A percentile compares a stretch with the other conserved stretches of the same genome.
phyloP scores from a whole-genome alignment of 2,329 filamentous ascomycete genomes.

The Thelonectria blattea region DNA sequence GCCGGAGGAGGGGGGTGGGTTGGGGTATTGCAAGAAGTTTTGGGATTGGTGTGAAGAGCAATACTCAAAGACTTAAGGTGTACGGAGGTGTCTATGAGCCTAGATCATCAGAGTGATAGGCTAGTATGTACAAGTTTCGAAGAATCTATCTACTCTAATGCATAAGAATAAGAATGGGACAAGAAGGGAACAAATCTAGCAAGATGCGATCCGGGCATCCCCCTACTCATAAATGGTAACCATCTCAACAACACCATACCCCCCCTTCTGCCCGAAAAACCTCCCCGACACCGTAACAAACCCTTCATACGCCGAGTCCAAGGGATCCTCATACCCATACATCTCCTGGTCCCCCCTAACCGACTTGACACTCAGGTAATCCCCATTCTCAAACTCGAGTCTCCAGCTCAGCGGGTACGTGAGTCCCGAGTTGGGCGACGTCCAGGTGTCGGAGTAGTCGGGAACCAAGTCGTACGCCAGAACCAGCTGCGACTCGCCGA shows the following conservation, averaged over 20 bases:
- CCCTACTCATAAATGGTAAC: not conserved
- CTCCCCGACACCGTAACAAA: slow-evolving; percentile 1
- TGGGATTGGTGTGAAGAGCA: slow-evolving; percentile 41
- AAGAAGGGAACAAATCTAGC: too few relatives aligned
- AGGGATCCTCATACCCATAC: not conserved
- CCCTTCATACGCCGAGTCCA: slow-evolving; percentile 11
- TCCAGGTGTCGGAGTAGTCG: slow-evolving; percentile 2
- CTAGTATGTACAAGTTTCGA: not conserved
- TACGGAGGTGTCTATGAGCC: too few relatives aligned
- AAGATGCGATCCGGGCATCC: too few relatives aligned
- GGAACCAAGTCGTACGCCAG: slow-evolving; percentile 1
- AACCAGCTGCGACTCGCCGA: not conserved
- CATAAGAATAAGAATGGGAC: not conserved
- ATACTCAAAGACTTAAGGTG: not conserved
- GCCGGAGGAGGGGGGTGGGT: slow-evolving; percentile 35
- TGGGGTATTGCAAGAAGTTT: slow-evolving; percentile 34
- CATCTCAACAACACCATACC: slow-evolving; percentile 8
- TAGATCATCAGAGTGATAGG: too few relatives aligned
- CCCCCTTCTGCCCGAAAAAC: not conserved
- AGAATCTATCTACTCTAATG: too few relatives aligned
- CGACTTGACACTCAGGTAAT: slow-evolving; percentile 1
- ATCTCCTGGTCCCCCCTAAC: slow-evolving; percentile 8
- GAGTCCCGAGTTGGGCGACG: not conserved
- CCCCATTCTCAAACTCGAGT: slow-evolving; percentile 12
- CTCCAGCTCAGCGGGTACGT: slow-evolving; percentile 8